phyloP scores from a whole-genome alignment of 495 filamentous ascomycete species.

The Podospora comata region DNA sequence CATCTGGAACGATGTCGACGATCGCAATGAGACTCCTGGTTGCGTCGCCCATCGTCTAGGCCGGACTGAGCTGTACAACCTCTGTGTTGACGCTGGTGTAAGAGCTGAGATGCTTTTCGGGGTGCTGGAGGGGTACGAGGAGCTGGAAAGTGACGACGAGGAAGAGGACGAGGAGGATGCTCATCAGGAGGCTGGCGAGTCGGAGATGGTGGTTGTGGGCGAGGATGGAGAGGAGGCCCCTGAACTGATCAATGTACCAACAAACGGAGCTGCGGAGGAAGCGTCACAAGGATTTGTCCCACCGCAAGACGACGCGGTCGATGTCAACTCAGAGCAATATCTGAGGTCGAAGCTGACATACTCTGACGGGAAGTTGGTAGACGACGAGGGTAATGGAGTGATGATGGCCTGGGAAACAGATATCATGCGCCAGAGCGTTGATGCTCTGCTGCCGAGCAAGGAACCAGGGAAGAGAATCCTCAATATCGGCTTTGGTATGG shows the following conservation, averaged over 20 bases:
- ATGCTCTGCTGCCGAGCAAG: conserved; percentile 37
- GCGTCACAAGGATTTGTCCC: conserved; percentile 34
- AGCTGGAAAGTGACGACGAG: conserved; percentile 59
- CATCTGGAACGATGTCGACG: conserved; percentile 95
- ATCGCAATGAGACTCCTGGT: conserved; percentile 82
- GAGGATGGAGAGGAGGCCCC: conserved; percentile 44
- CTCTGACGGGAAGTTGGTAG: conserved; percentile 68
- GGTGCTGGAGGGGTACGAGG: conserved; percentile 72
- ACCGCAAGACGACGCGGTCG: conserved; percentile 29
- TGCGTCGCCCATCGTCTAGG: conserved; percentile 76
- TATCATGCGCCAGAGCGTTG: conserved; percentile 80
- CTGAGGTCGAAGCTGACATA: conserved; percentile 76
- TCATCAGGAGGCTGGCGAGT: conserved; percentile 22
- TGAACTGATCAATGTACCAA: conserved; percentile 27
- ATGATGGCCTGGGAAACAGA: conserved; percentile 97
- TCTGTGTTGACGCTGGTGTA: conserved; percentile 88
- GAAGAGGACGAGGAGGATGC: conserved; percentile 54
- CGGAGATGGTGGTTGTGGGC: conserved; percentile 27
- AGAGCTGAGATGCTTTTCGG: conserved; percentile 82
- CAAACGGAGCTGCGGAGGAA: conserved; percentile 21
- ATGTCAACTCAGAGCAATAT: conserved; percentile 65
- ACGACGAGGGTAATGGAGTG: conserved; percentile 78
- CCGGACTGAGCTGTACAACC: conserved; percentile 68
- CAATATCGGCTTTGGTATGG: conserved; percentile 95
- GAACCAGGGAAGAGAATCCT: conserved; percentile 64